Percentiles rank a stretch among this genome's conserved stretches.
Evolutionary conservation across 2,329 filamentous ascomycete genomes (phyloP).

Genomic region (Xylaria arbuscula): DNA sequence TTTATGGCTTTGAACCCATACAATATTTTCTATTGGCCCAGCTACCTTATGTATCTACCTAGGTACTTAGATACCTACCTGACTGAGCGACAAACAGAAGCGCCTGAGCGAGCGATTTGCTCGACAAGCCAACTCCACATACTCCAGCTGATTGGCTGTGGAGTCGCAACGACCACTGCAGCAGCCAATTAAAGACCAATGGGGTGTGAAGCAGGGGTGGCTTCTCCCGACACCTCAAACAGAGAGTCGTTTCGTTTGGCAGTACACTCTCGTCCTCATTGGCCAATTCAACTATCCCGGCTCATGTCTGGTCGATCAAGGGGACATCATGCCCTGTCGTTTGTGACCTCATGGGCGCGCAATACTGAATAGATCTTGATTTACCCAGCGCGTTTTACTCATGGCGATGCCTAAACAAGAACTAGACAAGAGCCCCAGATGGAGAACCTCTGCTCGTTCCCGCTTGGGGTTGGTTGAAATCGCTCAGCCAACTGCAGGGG

Average conservation of each 20-base stretch:
- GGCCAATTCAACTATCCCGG: constrained; percentile 33
- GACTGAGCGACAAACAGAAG: not conserved
- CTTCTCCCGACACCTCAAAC: constrained; percentile 45
- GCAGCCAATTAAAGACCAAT: constrained; percentile 36
- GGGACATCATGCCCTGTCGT: constrained; percentile 20
- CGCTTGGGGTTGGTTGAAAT: constrained; percentile 11
- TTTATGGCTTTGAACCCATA: no score
- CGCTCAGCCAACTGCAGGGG: constrained; percentile 22
- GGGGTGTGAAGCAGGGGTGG: constrained; percentile 26
- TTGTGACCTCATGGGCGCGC: constrained; percentile 13
- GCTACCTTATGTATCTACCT: not conserved
- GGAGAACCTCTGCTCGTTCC: not conserved
- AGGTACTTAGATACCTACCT: no score
- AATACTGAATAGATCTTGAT: constrained; percentile 13
- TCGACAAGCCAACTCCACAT: constrained; percentile 3
- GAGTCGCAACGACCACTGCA: constrained; percentile 17
- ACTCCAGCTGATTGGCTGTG: constrained; percentile 21
- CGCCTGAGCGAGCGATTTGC: constrained; percentile 22
- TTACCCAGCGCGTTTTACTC: not conserved
- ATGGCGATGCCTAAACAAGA: constrained; percentile 22
- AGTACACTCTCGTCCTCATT: constrained; percentile 26
- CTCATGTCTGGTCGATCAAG: constrained; percentile 19
- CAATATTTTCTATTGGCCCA: not conserved
- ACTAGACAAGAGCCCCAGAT: constrained; percentile 12
- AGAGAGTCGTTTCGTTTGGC: constrained; percentile 47